A percentile compares a stretch with the other conserved stretches of the same genome.
phyloP scores from a whole-genome alignment of 768 basidiomycete genomes.

The Stropharia rugosoannulata region DNA sequence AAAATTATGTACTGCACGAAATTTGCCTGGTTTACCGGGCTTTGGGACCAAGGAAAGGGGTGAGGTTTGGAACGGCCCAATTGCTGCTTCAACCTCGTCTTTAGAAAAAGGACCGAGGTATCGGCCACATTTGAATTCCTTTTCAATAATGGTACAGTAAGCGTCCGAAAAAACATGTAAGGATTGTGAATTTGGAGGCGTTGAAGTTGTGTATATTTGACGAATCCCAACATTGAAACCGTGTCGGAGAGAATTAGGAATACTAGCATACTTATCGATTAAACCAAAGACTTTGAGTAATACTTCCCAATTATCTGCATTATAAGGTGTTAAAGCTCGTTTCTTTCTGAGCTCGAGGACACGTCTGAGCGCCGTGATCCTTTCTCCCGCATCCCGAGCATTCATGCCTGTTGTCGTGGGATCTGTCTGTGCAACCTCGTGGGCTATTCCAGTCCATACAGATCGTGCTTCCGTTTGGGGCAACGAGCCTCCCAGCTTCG shows the following conservation, averaged over 20 bases:
- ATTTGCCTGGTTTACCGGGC: constrained; percentile 19
- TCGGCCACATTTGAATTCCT: constrained; percentile 25
- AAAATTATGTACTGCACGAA: too few species aligned
- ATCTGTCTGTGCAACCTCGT: too few species aligned
- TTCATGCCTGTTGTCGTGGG: too few species aligned
- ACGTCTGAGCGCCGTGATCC: too few species aligned
- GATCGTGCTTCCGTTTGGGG: too few species aligned
- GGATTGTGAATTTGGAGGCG: too few species aligned
- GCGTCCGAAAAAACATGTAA: too few species aligned
- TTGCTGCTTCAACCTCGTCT: too few species aligned
- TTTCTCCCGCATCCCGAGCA: too few species aligned
- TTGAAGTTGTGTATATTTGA: too few species aligned
- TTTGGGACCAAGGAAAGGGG: constrained; percentile 35
- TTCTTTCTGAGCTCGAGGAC: constrained; percentile 29
- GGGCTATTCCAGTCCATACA: too few species aligned
- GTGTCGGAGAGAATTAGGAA: constrained; percentile 4
- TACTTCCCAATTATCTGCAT: neutral
- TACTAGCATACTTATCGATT: constrained; percentile 11
- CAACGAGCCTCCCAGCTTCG: too few species aligned
- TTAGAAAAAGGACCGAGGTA: constrained; percentile 9
- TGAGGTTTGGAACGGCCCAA: constrained; percentile 36
- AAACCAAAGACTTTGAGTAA: neutral
- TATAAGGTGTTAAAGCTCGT: neutral
- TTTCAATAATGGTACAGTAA: constrained; percentile 20
- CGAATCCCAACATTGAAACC: constrained; percentile 32